Conservation (phyloP, 805 yeast genomes). For the Cyberlindnera maclurae region DNA sequence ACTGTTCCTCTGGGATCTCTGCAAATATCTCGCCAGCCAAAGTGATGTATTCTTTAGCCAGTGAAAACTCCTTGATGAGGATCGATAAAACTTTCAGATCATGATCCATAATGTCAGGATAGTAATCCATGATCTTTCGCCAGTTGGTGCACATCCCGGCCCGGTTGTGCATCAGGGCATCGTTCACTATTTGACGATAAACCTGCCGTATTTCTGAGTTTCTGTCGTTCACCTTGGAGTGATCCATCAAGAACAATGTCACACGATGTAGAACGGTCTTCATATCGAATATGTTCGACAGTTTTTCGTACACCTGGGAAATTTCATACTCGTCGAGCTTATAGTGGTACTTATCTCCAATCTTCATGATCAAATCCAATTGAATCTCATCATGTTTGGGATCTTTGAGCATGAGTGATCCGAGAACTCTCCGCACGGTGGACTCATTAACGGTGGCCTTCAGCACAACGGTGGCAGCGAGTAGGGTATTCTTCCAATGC, state of each 20-base stretch:
- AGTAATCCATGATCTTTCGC: conserved; percentile 10
- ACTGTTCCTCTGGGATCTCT: conserved; percentile 8
- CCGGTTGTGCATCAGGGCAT: conserved; percentile 11
- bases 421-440: conserved; percentile 3
- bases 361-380: conserved; percentile 13
- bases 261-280: conserved; percentile 4
- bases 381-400: conserved; percentile 18
- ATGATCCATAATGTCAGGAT: conserved; percentile 14
- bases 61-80: conserved; percentile 12
- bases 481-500: conserved; percentile 8
- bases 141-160: conserved; percentile 19
- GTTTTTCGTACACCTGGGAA: conserved; percentile 10
- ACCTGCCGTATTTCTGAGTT: conserved; percentile 1
- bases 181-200: conserved; percentile 13
- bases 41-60: conserved; percentile 6
- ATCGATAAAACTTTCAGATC: conserved; percentile 10
- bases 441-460: not conserved
- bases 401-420: conserved; percentile 12
- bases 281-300: conserved; percentile 6
- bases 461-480: conserved; percentile 7
- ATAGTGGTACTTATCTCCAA: conserved; percentile 6
- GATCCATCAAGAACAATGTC: conserved; percentile 8
- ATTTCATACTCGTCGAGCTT: conserved; percentile 12
- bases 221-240: conserved; percentile 5
- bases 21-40: conserved; percentile 15